A percentile compares a stretch with the other conserved stretches of the same genome.
phyloP scores from a whole-genome alignment of 108 stramenopile genomes.

The Pelagomonas calceolata region DNA sequence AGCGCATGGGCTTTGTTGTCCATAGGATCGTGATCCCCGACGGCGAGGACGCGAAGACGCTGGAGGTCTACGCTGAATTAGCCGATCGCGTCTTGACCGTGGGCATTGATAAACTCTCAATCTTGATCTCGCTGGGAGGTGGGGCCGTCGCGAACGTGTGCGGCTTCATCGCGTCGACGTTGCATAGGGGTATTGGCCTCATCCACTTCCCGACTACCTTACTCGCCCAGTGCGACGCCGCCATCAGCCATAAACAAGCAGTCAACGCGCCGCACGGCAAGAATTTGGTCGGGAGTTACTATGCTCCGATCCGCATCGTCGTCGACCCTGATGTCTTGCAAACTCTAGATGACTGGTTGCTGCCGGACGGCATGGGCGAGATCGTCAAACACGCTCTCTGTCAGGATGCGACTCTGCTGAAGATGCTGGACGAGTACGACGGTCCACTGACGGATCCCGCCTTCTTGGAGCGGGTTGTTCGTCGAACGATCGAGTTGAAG shows the following conservation, averaged over 20 bases:
- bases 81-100: constrained; percentile 8
- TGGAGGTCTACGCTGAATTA: constrained; percentile 5
- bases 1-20: background rate
- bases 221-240: constrained; percentile 32
- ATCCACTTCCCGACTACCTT: constrained; percentile 28
- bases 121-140: constrained; percentile 32
- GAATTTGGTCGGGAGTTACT: constrained; percentile 34
- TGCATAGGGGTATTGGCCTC: constrained; percentile 27
- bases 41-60: constrained; percentile 26
- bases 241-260: constrained; percentile 34
- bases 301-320: constrained; percentile 26
- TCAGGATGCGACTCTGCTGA: constrained; percentile 22
- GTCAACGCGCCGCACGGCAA: constrained; percentile 29
- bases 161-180: constrained; percentile 24
- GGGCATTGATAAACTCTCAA: constrained; percentile 29
- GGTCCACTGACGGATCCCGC: constrained; percentile 9
- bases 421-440: constrained; percentile 13
- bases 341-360: constrained; percentile 21
- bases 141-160: constrained; percentile 26
- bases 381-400: constrained; percentile 30
- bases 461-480: constrained; percentile 24
- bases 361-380: constrained; percentile 35
- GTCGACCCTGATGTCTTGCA: constrained; percentile 29
- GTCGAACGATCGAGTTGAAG: background rate
- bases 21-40: background rate